These are phyloP conservation scores for Rhododendron ovatum DNA, from an alignment of 148 eudicot species.

Conservation along the genomic window DNA sequence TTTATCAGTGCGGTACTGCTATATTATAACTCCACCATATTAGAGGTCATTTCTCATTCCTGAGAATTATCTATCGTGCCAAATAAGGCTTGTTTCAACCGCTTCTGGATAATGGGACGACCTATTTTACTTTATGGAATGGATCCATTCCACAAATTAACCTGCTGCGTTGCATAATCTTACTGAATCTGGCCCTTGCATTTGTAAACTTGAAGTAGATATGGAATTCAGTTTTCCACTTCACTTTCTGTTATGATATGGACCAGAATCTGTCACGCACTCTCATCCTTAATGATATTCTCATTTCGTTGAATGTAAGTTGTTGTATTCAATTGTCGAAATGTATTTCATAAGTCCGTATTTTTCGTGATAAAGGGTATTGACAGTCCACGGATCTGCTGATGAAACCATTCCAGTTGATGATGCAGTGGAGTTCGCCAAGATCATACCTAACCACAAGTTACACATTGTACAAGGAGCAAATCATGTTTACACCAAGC, in stretches of 20 bases:
- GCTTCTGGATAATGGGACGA: neutral
- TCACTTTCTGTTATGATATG: neutral
- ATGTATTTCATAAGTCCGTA: neutral
- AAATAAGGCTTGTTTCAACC: neutral
- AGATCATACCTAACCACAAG: conserved; percentile 69
- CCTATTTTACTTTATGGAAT: neutral
- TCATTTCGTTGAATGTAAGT: neutral
- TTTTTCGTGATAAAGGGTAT: conserved; percentile 40
- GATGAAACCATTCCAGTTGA: conserved; percentile 64
- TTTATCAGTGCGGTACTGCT: neutral
- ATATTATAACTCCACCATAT: neutral
- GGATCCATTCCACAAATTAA: neutral
- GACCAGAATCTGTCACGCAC: neutral
- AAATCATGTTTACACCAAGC: conserved; percentile 53
- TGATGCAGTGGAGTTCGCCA: conserved; percentile 68
- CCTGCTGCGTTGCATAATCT: neutral
- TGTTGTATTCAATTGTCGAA: neutral
- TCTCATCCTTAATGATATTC: neutral
- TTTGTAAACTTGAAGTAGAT: neutral
- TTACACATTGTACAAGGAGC: conserved; percentile 64
- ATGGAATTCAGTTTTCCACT: neutral
- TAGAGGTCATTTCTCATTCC: neutral
- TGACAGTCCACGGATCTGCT: conserved; percentile 74
- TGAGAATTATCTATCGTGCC: neutral
- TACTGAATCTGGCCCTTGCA: neutral